Evolutionary conservation across 1,139 yeast genomes (phyloP), one percentile per base, ranked within the genome.

Genomic region (Suhomyces maxii): DNA sequence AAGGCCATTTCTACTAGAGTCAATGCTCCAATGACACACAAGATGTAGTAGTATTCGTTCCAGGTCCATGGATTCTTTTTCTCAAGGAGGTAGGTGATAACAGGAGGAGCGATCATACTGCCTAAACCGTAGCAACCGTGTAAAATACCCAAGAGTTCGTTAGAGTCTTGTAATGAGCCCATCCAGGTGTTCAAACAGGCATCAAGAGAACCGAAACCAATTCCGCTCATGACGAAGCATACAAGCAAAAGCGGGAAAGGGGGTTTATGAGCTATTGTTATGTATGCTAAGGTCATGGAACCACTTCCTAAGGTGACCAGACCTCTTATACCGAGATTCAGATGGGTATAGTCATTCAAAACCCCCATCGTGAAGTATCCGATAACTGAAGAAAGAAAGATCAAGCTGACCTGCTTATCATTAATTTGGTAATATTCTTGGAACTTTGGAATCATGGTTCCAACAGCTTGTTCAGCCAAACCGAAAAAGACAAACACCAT

Each of bases 71-170:
- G 76, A 57, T 67, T 48, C 50, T 64, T 33, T 36, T 61, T 59
- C 47, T 67, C 69, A 26, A 75, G 55, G 37, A 79, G 69, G 44
- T 64, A 57, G 0, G 84, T 73, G n/a, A 81, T 76, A 26, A 80
- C 52, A 5, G 83, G 77, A 0, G 93, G 90, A 1, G 88, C 76
- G 0, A 82, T 66, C 71, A 84, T 78, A 41, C 88, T 81, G 0
- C 90, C 89, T 7, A 83, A 61, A 0, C 91, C 91, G 58, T 83
- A 85, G 51, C 77, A 73, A 0, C 89, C 86, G 65, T 85, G 93
- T 53, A 84, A 60, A 0, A 82, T 61, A 1, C 91, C 91, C 65
- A 85, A 67, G 26, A 83, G 60, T 57, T 83, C 86, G 60, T 84
- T 84, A 36, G 83, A 76, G 51, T 80, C 80, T 7, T 62, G 70